Evolutionary conservation across 2,329 filamentous ascomycete genomes (phyloP), one percentile per base, ranked within the genome.

Genomic region (Aspergillus thermomutatus): DNA sequence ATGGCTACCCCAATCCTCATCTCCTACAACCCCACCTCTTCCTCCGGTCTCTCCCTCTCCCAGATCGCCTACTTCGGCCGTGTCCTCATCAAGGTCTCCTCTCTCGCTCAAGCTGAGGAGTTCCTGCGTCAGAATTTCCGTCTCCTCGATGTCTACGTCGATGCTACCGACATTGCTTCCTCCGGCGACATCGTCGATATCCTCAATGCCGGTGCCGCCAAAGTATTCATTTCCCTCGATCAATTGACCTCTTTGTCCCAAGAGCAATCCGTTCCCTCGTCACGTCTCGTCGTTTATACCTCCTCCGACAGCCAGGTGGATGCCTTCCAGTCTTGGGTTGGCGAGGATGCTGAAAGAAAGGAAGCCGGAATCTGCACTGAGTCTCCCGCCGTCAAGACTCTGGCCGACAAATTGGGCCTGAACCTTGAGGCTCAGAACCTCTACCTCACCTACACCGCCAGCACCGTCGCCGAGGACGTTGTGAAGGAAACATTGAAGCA

Each of bases 171-270:
- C 23, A 80, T 97, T 41, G 74, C 83, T 31, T 86, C 86, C 10
- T 79, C 80, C 54, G 88, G 92, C 63, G 89, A 95, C 61, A 80
- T 97, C 37, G 77, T 93, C 53, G 83, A 89, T 49, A 82, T 97
- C 37, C 85, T 99, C 55, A 90, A 99, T 72, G 84, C 87, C 61
- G 94, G 94, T 58, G 91, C 92, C 6, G 84, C 87, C 52, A 94
- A 88, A 71, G 88, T 94, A 60, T 94, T 97, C 72, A 89, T 96
- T 51, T 83, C 83, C 19, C 83, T 87, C 49, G 81, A 86, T 55
- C 88, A 91, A 70, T 78, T 95, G 53, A 78, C 80, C 43, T 72
- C 77, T 19, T 74, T 89, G 46, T 75, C 80, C 52, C 65, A 77
- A 50, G 75, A 80, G 63, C 74, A 80, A 63, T 80, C 80, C 28